These are phyloP conservation scores for Scheffersomyces titani DNA, from an alignment of 1,139 yeast genomes.

Conservation along the genomic window DNA sequence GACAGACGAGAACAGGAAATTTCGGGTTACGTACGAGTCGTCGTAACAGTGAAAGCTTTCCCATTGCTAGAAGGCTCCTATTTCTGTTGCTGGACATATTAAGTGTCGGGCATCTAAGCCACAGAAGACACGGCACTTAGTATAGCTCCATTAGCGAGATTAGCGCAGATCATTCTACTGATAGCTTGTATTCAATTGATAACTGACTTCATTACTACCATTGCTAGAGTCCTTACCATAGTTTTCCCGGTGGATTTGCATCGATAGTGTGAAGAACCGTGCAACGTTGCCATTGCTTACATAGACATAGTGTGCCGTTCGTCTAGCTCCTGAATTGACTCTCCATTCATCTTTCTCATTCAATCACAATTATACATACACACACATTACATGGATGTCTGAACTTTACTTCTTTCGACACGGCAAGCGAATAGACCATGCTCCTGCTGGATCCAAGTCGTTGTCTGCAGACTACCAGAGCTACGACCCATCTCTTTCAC, in stretches of 20 bases:
- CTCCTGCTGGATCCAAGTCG: conserved; percentile 28
- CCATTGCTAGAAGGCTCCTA: background rate
- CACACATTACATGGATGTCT: conserved; percentile 20
- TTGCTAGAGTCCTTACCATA: no score
- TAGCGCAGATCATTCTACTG: no score
- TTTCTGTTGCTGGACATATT: background rate
- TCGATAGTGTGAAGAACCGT: background rate
- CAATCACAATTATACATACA: background rate
- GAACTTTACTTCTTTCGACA: conserved; percentile 50
- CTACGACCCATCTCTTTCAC: conserved; percentile 45
- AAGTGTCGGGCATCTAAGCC: background rate
- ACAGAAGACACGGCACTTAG: background rate
- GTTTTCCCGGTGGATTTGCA: background rate
- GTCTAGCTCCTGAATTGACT: background rate
- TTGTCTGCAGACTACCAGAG: conserved; percentile 29
- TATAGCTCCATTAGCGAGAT: background rate
- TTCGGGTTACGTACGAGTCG: background rate
- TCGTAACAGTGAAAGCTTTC: background rate
- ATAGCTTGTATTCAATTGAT: background rate
- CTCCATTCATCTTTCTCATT: background rate
- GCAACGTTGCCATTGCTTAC: background rate
- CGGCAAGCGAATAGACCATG: conserved; percentile 48
- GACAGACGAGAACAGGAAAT: background rate
- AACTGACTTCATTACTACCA: background rate
- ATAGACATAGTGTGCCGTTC: background rate